These are phyloP conservation scores for Phytophthora macrochlamydospora DNA, from an alignment of 352 stramenopile species.

Conservation along the genomic window DNA sequence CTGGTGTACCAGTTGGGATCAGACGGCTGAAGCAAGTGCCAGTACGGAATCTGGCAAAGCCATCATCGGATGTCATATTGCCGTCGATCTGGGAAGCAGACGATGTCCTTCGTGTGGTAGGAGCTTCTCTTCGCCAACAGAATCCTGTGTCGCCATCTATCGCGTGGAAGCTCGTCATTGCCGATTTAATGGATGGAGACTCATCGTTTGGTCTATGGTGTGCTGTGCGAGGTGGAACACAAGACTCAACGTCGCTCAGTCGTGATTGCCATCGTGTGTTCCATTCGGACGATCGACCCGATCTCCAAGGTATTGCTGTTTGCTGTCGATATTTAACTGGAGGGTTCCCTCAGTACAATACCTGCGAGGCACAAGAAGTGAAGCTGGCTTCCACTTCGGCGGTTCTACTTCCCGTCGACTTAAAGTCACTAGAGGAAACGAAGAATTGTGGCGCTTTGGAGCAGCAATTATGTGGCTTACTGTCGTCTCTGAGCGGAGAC, in stretches of 20 bases:
- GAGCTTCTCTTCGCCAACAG: conserved; percentile 26
- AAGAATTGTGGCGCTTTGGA: conserved; percentile 46
- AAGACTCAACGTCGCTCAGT: conserved; percentile 28
- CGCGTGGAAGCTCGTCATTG: conserved; percentile 76
- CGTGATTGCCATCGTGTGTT: conserved; percentile 33
- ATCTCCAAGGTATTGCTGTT: conserved; percentile 34
- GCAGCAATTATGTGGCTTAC: conserved; percentile 39
- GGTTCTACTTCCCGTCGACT: conserved; percentile 61
- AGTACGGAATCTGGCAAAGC: conserved; percentile 6
- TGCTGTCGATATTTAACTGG: conserved; percentile 72
- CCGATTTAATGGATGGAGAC: conserved; percentile 63
- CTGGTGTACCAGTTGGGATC: conserved; percentile 22
- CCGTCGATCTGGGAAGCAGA: conserved; percentile 36
- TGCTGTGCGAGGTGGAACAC: conserved; percentile 57
- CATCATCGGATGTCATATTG: conserved; percentile 20
- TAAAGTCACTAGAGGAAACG: conserved; percentile 44
- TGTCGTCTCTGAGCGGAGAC: conserved; percentile 34
- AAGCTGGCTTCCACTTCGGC: conserved; percentile 55
- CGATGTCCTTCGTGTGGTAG: conserved; percentile 42
- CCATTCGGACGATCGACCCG: conserved; percentile 16
- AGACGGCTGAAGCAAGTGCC: conserved; percentile 31
- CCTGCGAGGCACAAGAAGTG: conserved; percentile 19
- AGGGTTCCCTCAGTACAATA: conserved; percentile 29
- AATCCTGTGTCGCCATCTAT: conserved; percentile 24
- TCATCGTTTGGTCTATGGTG: conserved; percentile 79